A percentile compares a stretch with the other conserved stretches of the same genome.
These are phyloP conservation scores for Tylopilus sp. DNA, from an alignment of 1,284 basidiomycete genomes.

Conservation along the genomic window DNA sequence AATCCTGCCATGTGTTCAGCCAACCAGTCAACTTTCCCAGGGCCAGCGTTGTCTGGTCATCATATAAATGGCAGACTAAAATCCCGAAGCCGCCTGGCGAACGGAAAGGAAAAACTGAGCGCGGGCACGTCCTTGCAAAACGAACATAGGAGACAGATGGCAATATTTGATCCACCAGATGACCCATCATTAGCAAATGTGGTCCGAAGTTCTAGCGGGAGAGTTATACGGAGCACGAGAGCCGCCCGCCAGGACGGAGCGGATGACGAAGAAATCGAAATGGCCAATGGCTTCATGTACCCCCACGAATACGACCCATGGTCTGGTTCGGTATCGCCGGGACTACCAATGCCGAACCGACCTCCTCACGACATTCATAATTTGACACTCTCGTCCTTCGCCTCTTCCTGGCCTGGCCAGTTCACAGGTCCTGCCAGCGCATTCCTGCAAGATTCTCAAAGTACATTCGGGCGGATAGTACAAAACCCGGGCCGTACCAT, in stretches of 20 bases:
- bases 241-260: conserved; percentile 26
- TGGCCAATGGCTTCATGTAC: conserved; percentile 24
- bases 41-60: conserved; percentile 15
- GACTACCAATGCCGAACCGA: conserved; percentile 15
- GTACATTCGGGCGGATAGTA: conserved; percentile 30
- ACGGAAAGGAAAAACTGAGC: conserved; percentile 41
- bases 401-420: conserved; percentile 37
- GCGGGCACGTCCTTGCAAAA: conserved; percentile 24
- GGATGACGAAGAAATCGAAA: conserved; percentile 19
- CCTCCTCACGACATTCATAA: conserved; percentile 27
- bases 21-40: conserved; percentile 20
- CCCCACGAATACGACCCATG: conserved; percentile 25
- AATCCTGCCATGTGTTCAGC: conserved; percentile 51
- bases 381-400: conserved; percentile 27
- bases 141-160: conserved; percentile 29
- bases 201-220: conserved; percentile 33
- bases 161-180: conserved; percentile 21
- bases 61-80: conserved; percentile 38
- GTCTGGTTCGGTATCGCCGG: conserved; percentile 27
- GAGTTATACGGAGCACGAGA: conserved; percentile 33
- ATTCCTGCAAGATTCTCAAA: conserved; percentile 37
- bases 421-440: conserved; percentile 46
- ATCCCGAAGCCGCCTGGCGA: conserved; percentile 34
- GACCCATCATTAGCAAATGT: conserved; percentile 17
- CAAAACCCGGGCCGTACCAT: conserved; percentile 54